Evolutionary conservation across 345 rosid genomes (phyloP), one percentile per base, ranked within the genome.

Genomic region (Moricandia moricandioides): DNA sequence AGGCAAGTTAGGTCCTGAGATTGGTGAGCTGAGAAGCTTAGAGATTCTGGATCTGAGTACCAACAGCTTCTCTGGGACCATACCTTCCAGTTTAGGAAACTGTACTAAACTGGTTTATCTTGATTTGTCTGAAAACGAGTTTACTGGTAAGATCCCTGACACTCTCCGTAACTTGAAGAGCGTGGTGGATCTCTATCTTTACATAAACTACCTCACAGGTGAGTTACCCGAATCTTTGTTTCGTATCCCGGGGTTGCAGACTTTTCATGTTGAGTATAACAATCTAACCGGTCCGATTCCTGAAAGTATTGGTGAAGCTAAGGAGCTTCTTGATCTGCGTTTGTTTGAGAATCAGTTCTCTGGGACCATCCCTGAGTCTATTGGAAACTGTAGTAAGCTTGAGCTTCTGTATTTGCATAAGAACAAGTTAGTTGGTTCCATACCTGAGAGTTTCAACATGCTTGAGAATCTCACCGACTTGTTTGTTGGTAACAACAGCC

Each of bases 281-380:
- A 83, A 43, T 7, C 73, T 93, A 1, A 89, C 29, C 24, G 92
- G 98, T 72, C 73, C 86, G n/a, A 85, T 93, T 56, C 93, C 93
- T 13, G 33, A 52, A 12, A 88, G 82, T 78, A 76, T 91, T 9
- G 87, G 97, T 1, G 65, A 83, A 39, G 70, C 84, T 86, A 80
- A 65, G 37, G 76, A 86, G 65, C 26, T 49, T 84, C 45, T 2
- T 16, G 51, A 39, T 16, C 76, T 93, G 1, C 63, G 81, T 77
- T 17, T 93, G 34, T 40, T 30, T 75, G 31, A 71, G 34, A 93
- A 93, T 73, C 65, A 59, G 26, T 71, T 93, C 0, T 83, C 91
- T n/a, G 97, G 96, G 49, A 60, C 76, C 45, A 80, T 93, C 67
- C 93, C 97, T 0, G 88, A 83, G 57, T 82, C 93, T 6, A 76